Percentiles rank a stretch among this genome's conserved stretches.
These are phyloP conservation scores for Staphylotrichum longicolle DNA, from an alignment of 495 filamentous ascomycete species.

Conservation along the genomic window DNA sequence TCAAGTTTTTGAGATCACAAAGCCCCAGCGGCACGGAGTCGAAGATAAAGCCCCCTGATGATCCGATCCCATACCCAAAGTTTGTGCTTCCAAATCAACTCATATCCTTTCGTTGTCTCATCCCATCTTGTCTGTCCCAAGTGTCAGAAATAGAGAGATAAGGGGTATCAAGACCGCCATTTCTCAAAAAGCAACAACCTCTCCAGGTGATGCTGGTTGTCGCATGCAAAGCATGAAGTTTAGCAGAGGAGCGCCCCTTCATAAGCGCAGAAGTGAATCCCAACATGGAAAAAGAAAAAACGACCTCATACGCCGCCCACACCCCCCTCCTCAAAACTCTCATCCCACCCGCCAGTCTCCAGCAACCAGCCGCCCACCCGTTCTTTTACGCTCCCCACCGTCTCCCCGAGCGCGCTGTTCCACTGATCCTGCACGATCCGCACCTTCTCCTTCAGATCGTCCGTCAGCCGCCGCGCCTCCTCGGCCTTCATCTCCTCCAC, in stretches of 20 bases:
- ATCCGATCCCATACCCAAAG: background rate
- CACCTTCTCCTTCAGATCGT: conserved; percentile 91
- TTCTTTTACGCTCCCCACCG: conserved; percentile 50
- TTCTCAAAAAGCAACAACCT: background rate
- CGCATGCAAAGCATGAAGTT: too few species aligned
- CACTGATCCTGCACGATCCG: conserved; percentile 87
- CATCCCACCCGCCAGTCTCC: conserved; percentile 72
- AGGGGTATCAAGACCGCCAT: conserved; percentile 5
- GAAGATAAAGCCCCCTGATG: background rate
- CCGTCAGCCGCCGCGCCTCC: conserved; percentile 68
- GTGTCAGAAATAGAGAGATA: background rate
- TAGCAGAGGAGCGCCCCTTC: too few species aligned
- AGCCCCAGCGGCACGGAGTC: too few species aligned
- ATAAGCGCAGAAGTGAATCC: too few species aligned
- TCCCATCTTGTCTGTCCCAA: background rate
- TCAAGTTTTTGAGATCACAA: too few species aligned
- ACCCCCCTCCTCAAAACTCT: conserved; percentile 53
- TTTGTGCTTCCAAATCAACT: background rate
- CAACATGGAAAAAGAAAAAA: background rate
- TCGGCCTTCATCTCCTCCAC: conserved; percentile 59
- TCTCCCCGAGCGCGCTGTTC: conserved; percentile 52
- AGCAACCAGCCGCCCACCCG: conserved; percentile 64
- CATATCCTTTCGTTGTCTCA: conserved; percentile 8
- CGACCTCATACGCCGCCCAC: conserved; percentile 40
- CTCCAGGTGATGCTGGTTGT: background rate